Conservation (phyloP, 768 basidiomycete genomes). For the Floccularia luteovirens region DNA sequence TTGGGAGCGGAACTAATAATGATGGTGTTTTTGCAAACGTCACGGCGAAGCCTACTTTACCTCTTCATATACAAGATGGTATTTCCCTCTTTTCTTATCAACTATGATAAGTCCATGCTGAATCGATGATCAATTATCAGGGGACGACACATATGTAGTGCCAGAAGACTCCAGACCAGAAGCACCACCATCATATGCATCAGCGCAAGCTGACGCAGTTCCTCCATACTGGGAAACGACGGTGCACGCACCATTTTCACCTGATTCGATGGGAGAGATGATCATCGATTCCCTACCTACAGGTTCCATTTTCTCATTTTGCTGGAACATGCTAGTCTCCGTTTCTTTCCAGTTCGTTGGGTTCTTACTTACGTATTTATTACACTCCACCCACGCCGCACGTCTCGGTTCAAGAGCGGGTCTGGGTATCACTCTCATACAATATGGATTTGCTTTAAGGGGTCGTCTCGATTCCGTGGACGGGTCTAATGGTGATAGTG, state of each 20-base stretch:
- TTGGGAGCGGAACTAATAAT: conserved; percentile 66
- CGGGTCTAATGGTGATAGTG: conserved; percentile 17
- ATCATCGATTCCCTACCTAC: conserved; percentile 86
- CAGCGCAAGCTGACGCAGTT: conserved; percentile 90
- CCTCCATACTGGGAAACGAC: conserved; percentile 98
- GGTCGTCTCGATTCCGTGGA: conserved; percentile 37
- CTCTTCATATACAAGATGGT: conserved; percentile 58
- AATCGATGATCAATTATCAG: conserved; percentile 31
- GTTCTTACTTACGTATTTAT: conserved; percentile 87
- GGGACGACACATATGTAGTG: conserved; percentile 64
- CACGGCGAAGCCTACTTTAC: conserved; percentile 74
- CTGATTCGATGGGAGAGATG: conserved; percentile 65
- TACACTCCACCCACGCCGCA: conserved; percentile 90
- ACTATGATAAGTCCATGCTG: background rate
- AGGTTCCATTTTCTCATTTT: conserved; percentile 76
- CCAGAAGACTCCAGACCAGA: conserved; percentile 82
- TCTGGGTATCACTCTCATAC: conserved; percentile 92
- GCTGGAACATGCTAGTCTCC: conserved; percentile 90
- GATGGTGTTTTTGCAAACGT: conserved; percentile 96
- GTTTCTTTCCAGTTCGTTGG: conserved; percentile 97
- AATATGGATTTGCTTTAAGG: conserved; percentile 85
- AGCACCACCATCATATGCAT: conserved; percentile 86
- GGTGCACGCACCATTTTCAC: conserved; percentile 78
- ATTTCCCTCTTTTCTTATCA: conserved; percentile 10
- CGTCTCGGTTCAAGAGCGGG: conserved; percentile 91